Percentiles rank a stretch among this genome's conserved stretches.
phyloP scores from a whole-genome alignment of 805 yeast species.

The Pichia occidentalis region DNA sequence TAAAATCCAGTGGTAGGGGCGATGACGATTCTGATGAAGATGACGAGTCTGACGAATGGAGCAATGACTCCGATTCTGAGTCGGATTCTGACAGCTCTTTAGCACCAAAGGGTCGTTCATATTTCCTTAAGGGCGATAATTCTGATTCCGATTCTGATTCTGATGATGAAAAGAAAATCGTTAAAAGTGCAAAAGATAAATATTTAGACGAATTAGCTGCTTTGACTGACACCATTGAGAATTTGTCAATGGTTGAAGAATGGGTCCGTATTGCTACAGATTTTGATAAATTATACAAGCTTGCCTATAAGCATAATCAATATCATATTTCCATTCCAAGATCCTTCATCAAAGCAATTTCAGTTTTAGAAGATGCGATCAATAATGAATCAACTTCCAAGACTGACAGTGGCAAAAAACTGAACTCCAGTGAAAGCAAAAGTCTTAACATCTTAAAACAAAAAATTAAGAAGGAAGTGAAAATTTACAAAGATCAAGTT shows the following conservation, averaged over 20 bases:
- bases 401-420: constrained; percentile 49
- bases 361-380: constrained; percentile 65
- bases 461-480: constrained; percentile 73
- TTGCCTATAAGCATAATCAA: constrained; percentile 63
- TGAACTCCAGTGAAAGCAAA: constrained; percentile 76
- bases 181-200: constrained; percentile 91
- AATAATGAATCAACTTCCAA: constrained; percentile 44
- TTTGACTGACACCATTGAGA: constrained; percentile 59
- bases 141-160: constrained; percentile 35
- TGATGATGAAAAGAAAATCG: constrained; percentile 73
- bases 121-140: constrained; percentile 43
- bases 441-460: constrained; percentile 85
- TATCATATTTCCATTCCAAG: constrained; percentile 72
- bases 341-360: constrained; percentile 60
- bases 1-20: constrained; percentile 1
- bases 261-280: constrained; percentile 73
- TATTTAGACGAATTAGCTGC: constrained; percentile 78
- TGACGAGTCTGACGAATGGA: constrained; percentile 37
- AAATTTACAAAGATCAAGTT: constrained; percentile 58
- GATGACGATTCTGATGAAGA: constrained; percentile 30
- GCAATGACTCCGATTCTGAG: constrained; percentile 32
- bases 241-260: constrained; percentile 61
- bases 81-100: constrained; percentile 45
- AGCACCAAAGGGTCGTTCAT: constrained; percentile 44
- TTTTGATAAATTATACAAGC: constrained; percentile 70